These are phyloP conservation scores for Euphorbia schlechtendalii DNA, from an alignment of 441 rosid genomes.

Conservation along the genomic window DNA sequence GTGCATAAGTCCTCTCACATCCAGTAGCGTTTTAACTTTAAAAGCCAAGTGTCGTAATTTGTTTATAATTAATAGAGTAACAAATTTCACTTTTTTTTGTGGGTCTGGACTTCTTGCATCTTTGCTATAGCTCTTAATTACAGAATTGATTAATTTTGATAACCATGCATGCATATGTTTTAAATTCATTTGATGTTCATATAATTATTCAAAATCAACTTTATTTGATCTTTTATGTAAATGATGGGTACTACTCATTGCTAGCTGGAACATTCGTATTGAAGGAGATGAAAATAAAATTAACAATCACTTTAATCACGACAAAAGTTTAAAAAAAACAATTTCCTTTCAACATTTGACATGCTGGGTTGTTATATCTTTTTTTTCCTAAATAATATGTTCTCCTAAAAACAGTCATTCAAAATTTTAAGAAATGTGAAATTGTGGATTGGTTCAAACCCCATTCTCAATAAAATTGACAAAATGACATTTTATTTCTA, in stretches of 20 bases:
- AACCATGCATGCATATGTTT: not conserved
- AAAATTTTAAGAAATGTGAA: too few species aligned
- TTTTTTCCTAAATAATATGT: too few species aligned
- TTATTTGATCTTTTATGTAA: not conserved
- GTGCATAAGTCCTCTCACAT: not conserved
- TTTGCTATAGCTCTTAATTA: not conserved
- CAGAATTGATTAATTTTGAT: not conserved
- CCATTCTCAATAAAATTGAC: too few species aligned
- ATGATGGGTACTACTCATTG: constrained; percentile 5
- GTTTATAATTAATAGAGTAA: not conserved
- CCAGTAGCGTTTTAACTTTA: not conserved
- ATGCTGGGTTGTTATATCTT: too few species aligned
- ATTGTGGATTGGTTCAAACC: too few species aligned
- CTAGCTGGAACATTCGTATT: not conserved
- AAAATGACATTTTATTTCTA: too few species aligned
- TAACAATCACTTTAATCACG: not conserved
- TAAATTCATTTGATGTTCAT: too few species aligned
- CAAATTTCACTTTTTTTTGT: not conserved
- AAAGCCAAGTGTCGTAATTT: constrained; percentile 6
- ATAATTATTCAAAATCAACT: too few species aligned
- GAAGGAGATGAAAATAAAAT: constrained; percentile 2
- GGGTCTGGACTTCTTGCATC: not conserved
- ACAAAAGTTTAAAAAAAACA: not conserved
- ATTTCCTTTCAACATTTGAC: too few species aligned
- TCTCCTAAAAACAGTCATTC: too few species aligned